Conservation (phyloP, 176 grass and related monocot genomes). For the Alopecurus myosuroides region DNA sequence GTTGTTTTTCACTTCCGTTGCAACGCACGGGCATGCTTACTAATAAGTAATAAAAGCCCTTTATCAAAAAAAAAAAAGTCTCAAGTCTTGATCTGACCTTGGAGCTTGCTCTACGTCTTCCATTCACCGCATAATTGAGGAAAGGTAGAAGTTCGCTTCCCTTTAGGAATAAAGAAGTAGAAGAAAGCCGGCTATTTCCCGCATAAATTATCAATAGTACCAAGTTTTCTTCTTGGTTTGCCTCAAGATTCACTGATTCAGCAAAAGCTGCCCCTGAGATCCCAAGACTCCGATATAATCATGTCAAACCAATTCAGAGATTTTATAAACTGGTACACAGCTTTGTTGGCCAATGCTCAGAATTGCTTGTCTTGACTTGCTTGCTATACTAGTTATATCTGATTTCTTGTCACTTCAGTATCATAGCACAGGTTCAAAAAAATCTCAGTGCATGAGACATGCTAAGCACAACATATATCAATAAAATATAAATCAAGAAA, state of each 20-base stretch:
- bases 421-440: conserved; percentile 16
- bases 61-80: too few species aligned
- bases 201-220: conserved; percentile 25
- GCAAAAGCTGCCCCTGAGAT: conserved; percentile 17
- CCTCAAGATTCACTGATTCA: conserved; percentile 30
- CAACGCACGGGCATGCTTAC: too few species aligned
- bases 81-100: conserved; percentile 6
- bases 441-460: not conserved
- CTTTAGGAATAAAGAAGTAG: not conserved
- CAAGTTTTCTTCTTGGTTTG: conserved; percentile 22
- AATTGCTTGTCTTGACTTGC: conserved; percentile 36
- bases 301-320: not conserved
- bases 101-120: conserved; percentile 7
- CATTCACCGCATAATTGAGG: conserved; percentile 33
- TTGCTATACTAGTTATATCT: conserved; percentile 13
- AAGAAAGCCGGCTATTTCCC: not conserved
- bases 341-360: not conserved
- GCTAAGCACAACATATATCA: not conserved
- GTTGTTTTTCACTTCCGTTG: too few species aligned
- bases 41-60: too few species aligned
- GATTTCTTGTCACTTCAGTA: not conserved
- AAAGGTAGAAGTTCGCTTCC: conserved; percentile 31
- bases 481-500: not conserved
- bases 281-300: not conserved
- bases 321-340: not conserved